Base-by-base conservation (phyloP, 305 asterid genomes). In the Fraxinus dipetala region DNA sequence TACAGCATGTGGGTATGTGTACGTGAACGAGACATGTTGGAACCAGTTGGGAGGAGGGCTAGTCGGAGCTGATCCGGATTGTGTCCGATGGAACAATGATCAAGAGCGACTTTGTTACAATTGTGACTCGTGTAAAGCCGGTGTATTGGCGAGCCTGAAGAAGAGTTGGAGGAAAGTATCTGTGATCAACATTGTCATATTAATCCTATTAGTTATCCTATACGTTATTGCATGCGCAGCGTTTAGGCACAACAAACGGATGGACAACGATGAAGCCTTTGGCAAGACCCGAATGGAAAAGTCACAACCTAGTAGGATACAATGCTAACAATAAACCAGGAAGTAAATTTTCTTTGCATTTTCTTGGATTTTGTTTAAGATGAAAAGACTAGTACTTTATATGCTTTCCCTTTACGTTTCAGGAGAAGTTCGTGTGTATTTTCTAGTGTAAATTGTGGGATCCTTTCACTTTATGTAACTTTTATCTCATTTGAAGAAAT, bases 151-250 rank as follows among this genome's bases (percentile, higher is more conserved):
- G 78, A 94, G 95, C 91, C 36, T 92, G 80, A 89, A 88, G 93
- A 88, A 78, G 86, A 94, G 98, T 83, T 95, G 99, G 99, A 90
- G 97, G 81, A 95, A 89, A 86, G 99, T 92, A 6, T 94, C 97
- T 0, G 87, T 92, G 30, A 89, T 95, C 87, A 93, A 95, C 82
- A 87, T 92, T 4, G 94, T 94, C 31, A 87, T 95, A 56, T 67
- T 94, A 76, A 88, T 94, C 83, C 79, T 94, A 82, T 93, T 96
- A 9, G 94, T 93, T 8, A 87, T 94, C 16, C 81, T 90, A 59
- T 94, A 94, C 10, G 92, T 90, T 20, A 87, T 94, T 2, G 97
- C 96, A 2, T 89, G 90, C 1, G 94, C 92, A 0, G 99, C 99
- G 16, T 94, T 89, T 56, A 87, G 98, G 89, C 98, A 91, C 93